Base-by-base conservation (phyloP, 768 basidiomycete species). In the Leccinum longicurvipes region DNA sequence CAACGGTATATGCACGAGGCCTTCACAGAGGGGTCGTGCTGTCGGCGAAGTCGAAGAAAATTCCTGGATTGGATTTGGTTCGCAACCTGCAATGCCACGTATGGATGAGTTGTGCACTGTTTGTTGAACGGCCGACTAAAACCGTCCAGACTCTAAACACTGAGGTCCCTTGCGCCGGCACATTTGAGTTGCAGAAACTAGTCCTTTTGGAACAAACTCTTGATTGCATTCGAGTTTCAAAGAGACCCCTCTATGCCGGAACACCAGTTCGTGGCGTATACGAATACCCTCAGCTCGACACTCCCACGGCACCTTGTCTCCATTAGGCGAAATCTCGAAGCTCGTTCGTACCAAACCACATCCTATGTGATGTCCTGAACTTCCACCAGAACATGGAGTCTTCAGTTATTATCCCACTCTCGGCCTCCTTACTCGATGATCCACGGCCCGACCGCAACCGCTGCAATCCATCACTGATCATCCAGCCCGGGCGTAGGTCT, bases 41-140 rank as follows among this genome's bases (percentile, higher is more conserved):
- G 47, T 25, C n/a, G 10, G 25, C 17, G 15, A 28, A 21, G 53
- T 54, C 15, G 19, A 15, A 29, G 14, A 17, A n/a, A 54, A 54
- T 12, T 28, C 23, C 31, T 50, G 32, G 5, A 49, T 34, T 29
- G 27, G 24, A 11, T 23, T 48, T 31, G 24, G 44, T 28, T 28
- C 29, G 56, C 19, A 32, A n/a, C 32, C 46, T 15, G 6, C 25
- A n/a, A 4, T 24, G 23, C 45, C 45, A 27, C 45, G 25, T 46
- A 31, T 41, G 29, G 59, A 64, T 41, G 52, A 69, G 63, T 63
- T 58, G 46, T 54, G 63, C 31, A 0, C 52, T 63, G 54, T 63
- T 63, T 60, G 61, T 39, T 39, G 39, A n/a, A n/a, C n/a, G n/a
- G n/a, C n/a, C n/a, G n/a, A n/a, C n/a, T n/a, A n/a, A n/a, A n/a